A percentile compares a stretch with the other conserved stretches of the same genome.
Evolutionary conservation across 2,329 filamentous ascomycete genomes (phyloP).

Genomic region (Drechmeria coniospora): DNA sequence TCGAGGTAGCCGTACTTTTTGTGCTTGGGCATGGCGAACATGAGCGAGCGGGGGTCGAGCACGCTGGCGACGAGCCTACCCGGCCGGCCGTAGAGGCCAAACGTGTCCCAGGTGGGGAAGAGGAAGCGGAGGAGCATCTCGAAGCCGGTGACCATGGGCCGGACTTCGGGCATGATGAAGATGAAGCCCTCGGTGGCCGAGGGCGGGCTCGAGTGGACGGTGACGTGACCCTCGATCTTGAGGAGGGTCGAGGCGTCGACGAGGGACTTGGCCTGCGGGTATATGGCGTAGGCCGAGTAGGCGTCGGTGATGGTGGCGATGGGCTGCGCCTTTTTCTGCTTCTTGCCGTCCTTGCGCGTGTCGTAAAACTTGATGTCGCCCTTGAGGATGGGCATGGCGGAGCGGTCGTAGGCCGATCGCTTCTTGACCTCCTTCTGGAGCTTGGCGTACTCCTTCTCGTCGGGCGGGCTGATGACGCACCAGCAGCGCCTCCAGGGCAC

Average conservation of each 20-base stretch:
- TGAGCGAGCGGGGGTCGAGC: slow-evolving; percentile 73
- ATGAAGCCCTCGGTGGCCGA: slow-evolving; percentile 82
- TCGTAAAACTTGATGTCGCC: slow-evolving; percentile 95
- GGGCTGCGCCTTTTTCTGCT: slow-evolving; percentile 78
- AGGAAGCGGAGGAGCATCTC: slow-evolving; percentile 90
- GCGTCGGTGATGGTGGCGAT: slow-evolving; percentile 86
- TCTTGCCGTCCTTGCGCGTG: slow-evolving; percentile 54
- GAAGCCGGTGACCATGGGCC: slow-evolving; percentile 82
- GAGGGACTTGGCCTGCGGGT: slow-evolving; percentile 83
- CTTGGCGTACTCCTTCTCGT: slow-evolving; percentile 83
- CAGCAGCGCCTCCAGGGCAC: slow-evolving; percentile 94
- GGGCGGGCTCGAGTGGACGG: slow-evolving; percentile 66
- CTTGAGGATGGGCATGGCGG: slow-evolving; percentile 50
- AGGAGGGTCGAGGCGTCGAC: slow-evolving; percentile 90
- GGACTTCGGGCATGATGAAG: slow-evolving; percentile 92
- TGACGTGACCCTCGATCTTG: slow-evolving; percentile 85
- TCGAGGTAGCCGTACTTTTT: slow-evolving; percentile 83
- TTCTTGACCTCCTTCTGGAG: slow-evolving; percentile 71
- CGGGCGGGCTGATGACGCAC: slow-evolving; percentile 85
- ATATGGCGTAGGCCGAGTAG: slow-evolving; percentile 87
- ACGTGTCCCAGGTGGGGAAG: slow-evolving; percentile 88
- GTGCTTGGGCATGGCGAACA: slow-evolving; percentile 95
- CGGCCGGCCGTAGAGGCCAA: slow-evolving; percentile 79
- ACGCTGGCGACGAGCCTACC: slow-evolving; percentile 75
- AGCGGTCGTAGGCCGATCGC: slow-evolving; percentile 68